These are phyloP conservation scores for Pilaira anomala DNA, from an alignment of 192 early-diverging fungal genomes.

Conservation along the genomic window DNA sequence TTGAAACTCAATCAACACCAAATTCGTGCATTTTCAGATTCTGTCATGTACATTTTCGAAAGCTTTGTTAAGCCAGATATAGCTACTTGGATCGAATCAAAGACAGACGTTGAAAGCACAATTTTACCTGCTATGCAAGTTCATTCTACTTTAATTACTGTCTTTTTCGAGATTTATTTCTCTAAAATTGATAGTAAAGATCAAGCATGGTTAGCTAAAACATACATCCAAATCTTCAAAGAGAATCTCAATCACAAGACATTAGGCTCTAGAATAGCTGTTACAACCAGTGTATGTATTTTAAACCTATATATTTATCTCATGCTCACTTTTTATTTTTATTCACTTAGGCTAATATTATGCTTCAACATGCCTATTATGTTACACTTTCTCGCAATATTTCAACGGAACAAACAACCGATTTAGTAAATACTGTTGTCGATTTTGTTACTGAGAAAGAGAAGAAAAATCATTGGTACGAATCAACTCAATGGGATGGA, in stretches of 20 bases:
- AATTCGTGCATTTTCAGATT: not conserved
- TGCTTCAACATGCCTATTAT: slow-evolving; percentile 28
- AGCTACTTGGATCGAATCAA: not conserved
- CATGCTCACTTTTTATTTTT: not conserved
- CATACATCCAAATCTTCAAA: not conserved
- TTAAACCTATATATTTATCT: too few species aligned
- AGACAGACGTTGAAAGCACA: not conserved
- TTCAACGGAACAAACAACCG: not conserved
- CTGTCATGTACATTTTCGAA: slow-evolving; percentile 1
- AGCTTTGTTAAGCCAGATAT: slow-evolving; percentile 14
- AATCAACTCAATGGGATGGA: slow-evolving; percentile 19
- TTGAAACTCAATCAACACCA: slow-evolving; percentile 14
- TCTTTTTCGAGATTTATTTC: slow-evolving; percentile 28
- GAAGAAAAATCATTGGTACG: slow-evolving; percentile 2
- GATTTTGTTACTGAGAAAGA: slow-evolving; percentile 4
- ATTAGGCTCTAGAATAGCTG: slow-evolving; percentile 1
- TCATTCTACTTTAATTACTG: slow-evolving; percentile 26
- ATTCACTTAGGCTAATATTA: slow-evolving; percentile 16
- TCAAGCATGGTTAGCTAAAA: not conserved
- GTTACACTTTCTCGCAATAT: not conserved
- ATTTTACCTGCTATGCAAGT: slow-evolving; percentile 30
- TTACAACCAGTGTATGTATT: slow-evolving; percentile 21
- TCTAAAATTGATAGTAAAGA: not conserved
- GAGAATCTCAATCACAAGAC: not conserved
- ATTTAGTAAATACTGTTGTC: not conserved